phyloP scores from a whole-genome alignment of 1,139 yeast genomes.

The Diutina pseudorugosa region DNA sequence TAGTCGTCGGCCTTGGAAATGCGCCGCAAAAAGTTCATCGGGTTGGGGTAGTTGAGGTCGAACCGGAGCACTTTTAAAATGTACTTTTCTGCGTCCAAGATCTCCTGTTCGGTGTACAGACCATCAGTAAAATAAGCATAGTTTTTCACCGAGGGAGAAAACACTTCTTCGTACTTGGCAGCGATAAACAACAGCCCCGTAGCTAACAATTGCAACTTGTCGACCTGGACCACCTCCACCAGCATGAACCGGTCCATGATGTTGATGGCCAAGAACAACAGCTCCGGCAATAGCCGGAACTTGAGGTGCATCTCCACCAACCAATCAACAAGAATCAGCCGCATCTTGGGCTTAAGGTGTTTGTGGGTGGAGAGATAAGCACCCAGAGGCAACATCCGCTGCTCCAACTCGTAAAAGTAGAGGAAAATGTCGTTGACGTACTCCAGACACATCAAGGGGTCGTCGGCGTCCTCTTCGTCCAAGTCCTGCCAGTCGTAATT shows the following conservation, averaged over 20 bases:
- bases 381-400: constrained; percentile 66
- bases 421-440: constrained; percentile 81
- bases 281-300: constrained; percentile 82
- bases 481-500: constrained; percentile 74
- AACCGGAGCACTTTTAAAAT: constrained; percentile 66
- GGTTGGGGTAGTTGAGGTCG: constrained; percentile 82
- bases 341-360: constrained; percentile 71
- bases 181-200: constrained; percentile 87
- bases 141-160: constrained; percentile 78
- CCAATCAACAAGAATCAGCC: constrained; percentile 91
- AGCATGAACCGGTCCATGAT: constrained; percentile 87
- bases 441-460: constrained; percentile 92
- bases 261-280: constrained; percentile 78
- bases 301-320: constrained; percentile 83
- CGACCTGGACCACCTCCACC: constrained; percentile 66
- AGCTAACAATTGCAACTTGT: constrained; percentile 79
- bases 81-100: constrained; percentile 76
- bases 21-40: constrained; percentile 86
- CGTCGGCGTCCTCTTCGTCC: constrained; percentile 83
- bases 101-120: constrained; percentile 74
- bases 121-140: constrained; percentile 85
- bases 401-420: constrained; percentile 65
- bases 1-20: constrained; percentile 93
- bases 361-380: constrained; percentile 65
- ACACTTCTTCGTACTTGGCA: constrained; percentile 91